Percentiles rank a stretch among this genome's conserved stretches.
Conservation (phyloP, 2,329 filamentous ascomycete genomes). For the Aspergillus sp. region DNA sequence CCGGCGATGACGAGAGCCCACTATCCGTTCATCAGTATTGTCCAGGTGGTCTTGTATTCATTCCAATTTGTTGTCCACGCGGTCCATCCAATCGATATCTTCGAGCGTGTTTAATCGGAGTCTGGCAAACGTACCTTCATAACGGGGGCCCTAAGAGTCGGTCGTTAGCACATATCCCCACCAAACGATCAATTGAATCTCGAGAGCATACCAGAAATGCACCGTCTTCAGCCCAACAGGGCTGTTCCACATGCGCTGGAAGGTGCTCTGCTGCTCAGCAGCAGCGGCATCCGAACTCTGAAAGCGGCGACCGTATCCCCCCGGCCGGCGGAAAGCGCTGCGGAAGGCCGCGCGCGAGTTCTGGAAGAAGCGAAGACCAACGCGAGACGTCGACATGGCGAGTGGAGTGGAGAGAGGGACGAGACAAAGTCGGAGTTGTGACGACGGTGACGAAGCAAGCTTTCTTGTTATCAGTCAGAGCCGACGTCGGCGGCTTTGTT, state of each 20-base stretch:
- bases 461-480: slow-evolving; percentile 10
- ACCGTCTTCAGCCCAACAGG: slow-evolving; percentile 87
- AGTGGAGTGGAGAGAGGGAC: slow-evolving; percentile 23
- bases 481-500: slow-evolving; percentile 25
- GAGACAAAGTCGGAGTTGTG: not conserved
- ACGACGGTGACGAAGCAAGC: not conserved
- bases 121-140: slow-evolving; percentile 69
- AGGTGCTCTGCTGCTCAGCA: slow-evolving; percentile 53
- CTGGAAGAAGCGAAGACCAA: slow-evolving; percentile 63
- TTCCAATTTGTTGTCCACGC: not conserved
- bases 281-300: slow-evolving; percentile 67
- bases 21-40: slow-evolving; percentile 48
- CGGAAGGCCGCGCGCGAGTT: slow-evolving; percentile 55
- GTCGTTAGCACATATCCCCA: slow-evolving; percentile 3
- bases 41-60: not conserved
- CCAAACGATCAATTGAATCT: not conserved
- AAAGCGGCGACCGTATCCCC: slow-evolving; percentile 64
- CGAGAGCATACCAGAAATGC: slow-evolving; percentile 80
- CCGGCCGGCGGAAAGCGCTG: slow-evolving; percentile 57
- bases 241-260: slow-evolving; percentile 83
- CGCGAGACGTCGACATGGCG: slow-evolving; percentile 58
- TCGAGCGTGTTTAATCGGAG: not conserved
- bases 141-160: slow-evolving; percentile 74
- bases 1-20: slow-evolving; percentile 94
- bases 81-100: not conserved